Evolutionary conservation across 768 basidiomycete genomes (phyloP).

Genomic region (Amanita muscaria): DNA sequence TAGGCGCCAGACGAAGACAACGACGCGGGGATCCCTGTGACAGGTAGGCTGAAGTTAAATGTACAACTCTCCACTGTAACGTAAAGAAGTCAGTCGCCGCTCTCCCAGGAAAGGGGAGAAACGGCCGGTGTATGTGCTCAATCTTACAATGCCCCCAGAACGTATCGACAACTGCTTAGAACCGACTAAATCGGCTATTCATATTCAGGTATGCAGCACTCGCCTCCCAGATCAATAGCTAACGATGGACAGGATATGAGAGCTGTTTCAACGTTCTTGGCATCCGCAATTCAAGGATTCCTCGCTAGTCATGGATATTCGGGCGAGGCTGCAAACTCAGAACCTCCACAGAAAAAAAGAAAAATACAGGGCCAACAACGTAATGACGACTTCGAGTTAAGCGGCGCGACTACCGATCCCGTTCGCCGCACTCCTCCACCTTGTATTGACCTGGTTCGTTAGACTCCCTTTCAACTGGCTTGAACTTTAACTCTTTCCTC

Average conservation of each 20-base stretch:
- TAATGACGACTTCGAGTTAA: not conserved
- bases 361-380: slow-evolving; percentile 22
- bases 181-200: slow-evolving; percentile 62
- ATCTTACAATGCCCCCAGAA: slow-evolving; percentile 55
- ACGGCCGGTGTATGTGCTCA: slow-evolving; percentile 77
- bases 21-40: slow-evolving; percentile 35
- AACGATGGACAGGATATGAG: slow-evolving; percentile 42
- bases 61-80: slow-evolving; percentile 7
- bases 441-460: slow-evolving; percentile 2
- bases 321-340: slow-evolving; percentile 8
- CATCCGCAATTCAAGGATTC: slow-evolving; percentile 51
- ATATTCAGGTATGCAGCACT: slow-evolving; percentile 48
- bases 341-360: slow-evolving; percentile 43
- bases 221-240: slow-evolving; percentile 9
- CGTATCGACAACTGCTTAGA: slow-evolving; percentile 74
- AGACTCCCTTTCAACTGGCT: not conserved
- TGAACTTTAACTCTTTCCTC: slow-evolving; percentile 1
- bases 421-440: not conserved
- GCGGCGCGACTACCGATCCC: too few relatives aligned
- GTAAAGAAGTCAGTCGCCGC: slow-evolving; percentile 43
- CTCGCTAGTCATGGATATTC: slow-evolving; percentile 56
- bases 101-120: slow-evolving; percentile 76
- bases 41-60: slow-evolving; percentile 23
- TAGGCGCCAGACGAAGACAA: slow-evolving; percentile 67
- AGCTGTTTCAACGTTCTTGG: slow-evolving; percentile 46